A percentile compares a stretch with the other conserved stretches of the same genome.
phyloP scores from a whole-genome alignment of 1,139 yeast species.

The Pichia sp. region DNA sequence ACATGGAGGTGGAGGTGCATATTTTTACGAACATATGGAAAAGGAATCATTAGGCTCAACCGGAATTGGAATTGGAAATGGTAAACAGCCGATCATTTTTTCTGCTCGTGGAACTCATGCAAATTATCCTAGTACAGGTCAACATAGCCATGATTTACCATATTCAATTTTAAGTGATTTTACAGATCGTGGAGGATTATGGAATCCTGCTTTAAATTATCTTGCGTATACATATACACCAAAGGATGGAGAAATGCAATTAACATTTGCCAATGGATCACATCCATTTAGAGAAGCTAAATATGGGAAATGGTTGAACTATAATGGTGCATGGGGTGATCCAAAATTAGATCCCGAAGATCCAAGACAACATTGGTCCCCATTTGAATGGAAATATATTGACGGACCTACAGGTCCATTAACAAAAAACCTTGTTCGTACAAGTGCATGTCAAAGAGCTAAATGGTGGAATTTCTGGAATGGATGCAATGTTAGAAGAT shows the following conservation, averaged over 20 bases:
- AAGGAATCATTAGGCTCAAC: constrained; percentile 13
- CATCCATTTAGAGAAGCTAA: constrained; percentile 52
- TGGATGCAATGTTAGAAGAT: constrained; percentile 71
- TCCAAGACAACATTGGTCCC: constrained; percentile 72
- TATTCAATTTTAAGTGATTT: constrained; percentile 85
- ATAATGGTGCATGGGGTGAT: constrained; percentile 91
- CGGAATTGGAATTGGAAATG: constrained; percentile 14
- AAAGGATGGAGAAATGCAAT: constrained; percentile 19
- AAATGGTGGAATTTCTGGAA: constrained; percentile 74
- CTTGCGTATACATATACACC: constrained; percentile 79
- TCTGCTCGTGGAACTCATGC: constrained; percentile 97
- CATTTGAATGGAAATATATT: constrained; percentile 79
- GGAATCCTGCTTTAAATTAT: constrained; percentile 86
- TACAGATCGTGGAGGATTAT: constrained; percentile 88
- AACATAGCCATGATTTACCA: constrained; percentile 92
- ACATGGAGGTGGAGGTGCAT: constrained; percentile 96
- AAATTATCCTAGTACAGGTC: constrained; percentile 92
- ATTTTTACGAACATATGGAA: constrained; percentile 67
- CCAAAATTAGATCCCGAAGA: constrained; percentile 59
- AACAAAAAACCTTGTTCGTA: constrained; percentile 62
- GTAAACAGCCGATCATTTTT: constrained; percentile 63
- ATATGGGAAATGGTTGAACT: constrained; percentile 76
- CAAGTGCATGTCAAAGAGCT: constrained; percentile 70
- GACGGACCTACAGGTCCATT: constrained; percentile 93
- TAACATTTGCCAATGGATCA: constrained; percentile 38